Percentiles rank a stretch among this genome's conserved stretches.
These are phyloP conservation scores for Blastobotrys robertii DNA, from an alignment of 805 yeast species.

Conservation along the genomic window DNA sequence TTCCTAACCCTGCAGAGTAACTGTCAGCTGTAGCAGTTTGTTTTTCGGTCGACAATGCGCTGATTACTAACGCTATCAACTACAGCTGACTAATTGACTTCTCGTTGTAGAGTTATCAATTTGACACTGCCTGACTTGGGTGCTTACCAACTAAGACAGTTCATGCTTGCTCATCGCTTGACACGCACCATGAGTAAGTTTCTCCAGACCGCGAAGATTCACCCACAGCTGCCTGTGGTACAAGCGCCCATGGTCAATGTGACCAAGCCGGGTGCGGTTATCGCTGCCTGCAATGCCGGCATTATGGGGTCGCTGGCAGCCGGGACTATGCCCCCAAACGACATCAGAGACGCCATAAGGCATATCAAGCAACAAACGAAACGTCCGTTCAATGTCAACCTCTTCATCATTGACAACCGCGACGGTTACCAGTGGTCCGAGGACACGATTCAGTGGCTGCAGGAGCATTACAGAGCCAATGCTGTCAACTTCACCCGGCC, in stretches of 20 bases:
- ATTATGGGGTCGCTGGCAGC: conserved; percentile 43
- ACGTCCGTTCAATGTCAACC: conserved; percentile 14
- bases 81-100: no score
- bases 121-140: no score
- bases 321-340: conserved; percentile 21
- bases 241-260: conserved; percentile 59
- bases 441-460: conserved; percentile 7
- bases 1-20: no score
- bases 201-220: no score
- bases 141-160: no score
- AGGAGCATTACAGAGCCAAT: conserved; percentile 5
- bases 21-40: no score
- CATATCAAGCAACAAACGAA: conserved; percentile 8
- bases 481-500: not conserved
- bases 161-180: no score
- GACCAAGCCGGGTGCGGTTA: conserved; percentile 36
- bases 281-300: conserved; percentile 34
- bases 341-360: conserved; percentile 8
- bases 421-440: conserved; percentile 3
- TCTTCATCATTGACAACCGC: conserved; percentile 12
- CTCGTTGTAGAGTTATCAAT: no score
- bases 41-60: no score
- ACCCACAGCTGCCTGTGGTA: conserved; percentile 23
- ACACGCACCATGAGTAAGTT: no score
- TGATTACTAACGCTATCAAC: no score